phyloP scores from a whole-genome alignment of 2,329 filamentous ascomycete genomes.

The Verticillium zaregamsianum region DNA sequence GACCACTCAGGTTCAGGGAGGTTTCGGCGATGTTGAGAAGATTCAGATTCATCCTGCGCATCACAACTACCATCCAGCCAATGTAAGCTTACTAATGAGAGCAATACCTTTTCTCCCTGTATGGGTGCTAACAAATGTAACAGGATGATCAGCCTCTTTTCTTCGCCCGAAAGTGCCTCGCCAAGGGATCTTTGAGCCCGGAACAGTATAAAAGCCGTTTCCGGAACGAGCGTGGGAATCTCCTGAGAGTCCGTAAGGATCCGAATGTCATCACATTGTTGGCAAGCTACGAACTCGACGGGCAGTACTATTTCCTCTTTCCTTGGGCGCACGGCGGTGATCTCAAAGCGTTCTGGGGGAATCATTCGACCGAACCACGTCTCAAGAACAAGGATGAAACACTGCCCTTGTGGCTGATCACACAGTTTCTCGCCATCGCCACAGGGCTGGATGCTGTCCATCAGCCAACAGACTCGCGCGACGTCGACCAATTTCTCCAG shows the following conservation, averaged over 20 bases:
- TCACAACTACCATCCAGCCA: neutral
- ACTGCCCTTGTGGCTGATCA: conserved; percentile 5
- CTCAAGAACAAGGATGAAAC: neutral
- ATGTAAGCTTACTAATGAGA: neutral
- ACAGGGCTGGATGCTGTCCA: neutral
- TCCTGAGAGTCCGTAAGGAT: neutral
- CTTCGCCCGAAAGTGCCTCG: neutral
- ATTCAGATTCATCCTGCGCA: neutral
- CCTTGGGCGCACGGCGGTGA: conserved; percentile 12
- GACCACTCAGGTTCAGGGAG: neutral
- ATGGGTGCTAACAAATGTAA: neutral
- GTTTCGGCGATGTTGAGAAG: neutral
- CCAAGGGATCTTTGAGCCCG: neutral
- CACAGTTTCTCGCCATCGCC: conserved; percentile 10
- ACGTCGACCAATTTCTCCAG: neutral
- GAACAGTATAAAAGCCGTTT: neutral
- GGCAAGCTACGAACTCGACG: conserved; percentile 8
- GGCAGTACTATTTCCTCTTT: conserved; percentile 10
- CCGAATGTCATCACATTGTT: conserved; percentile 9
- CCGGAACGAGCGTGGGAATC: neutral
- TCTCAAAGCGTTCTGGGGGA: conserved; percentile 7
- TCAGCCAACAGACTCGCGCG: neutral
- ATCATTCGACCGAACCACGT: neutral
- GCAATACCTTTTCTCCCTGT: neutral
- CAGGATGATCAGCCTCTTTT: neutral